These are phyloP conservation scores for Sordariomycetes sp. DNA, from an alignment of 2,329 filamentous ascomycete genomes.

Conservation along the genomic window DNA sequence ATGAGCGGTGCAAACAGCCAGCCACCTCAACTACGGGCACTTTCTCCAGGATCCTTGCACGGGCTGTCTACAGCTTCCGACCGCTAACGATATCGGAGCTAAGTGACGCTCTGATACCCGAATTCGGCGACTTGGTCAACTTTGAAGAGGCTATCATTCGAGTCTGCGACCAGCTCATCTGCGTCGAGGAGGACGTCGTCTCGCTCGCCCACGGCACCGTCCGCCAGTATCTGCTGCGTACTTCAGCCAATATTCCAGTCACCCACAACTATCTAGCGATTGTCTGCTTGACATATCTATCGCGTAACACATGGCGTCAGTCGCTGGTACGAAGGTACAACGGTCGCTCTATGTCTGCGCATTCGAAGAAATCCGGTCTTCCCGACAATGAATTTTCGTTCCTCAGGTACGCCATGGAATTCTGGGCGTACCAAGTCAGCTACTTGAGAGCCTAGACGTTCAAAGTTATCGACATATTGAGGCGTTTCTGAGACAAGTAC, in stretches of 20 bases:
- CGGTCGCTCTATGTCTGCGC: background rate
- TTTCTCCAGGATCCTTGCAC: background rate
- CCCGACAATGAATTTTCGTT: background rate
- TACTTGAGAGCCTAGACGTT: background rate
- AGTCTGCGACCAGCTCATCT: background rate
- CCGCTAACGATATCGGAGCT: background rate
- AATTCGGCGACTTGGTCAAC: background rate
- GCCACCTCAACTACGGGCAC: background rate
- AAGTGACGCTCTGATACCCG: background rate
- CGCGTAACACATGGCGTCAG: background rate
- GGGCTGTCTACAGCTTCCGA: background rate
- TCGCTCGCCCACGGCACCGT: background rate
- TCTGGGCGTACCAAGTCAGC: slow-evolving; percentile 1
- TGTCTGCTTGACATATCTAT: background rate
- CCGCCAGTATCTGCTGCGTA: background rate
- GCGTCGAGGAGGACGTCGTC: background rate
- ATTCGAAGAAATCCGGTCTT: background rate
- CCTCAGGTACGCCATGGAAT: background rate
- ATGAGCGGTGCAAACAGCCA: background rate
- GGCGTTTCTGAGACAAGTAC: background rate
- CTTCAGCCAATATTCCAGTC: background rate
- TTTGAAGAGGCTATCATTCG: background rate
- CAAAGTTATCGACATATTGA: background rate
- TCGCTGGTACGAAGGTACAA: background rate
- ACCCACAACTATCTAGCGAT: background rate